Conservation (phyloP, 2,329 filamentous ascomycete genomes). For the Aspergillus melleus region DNA sequence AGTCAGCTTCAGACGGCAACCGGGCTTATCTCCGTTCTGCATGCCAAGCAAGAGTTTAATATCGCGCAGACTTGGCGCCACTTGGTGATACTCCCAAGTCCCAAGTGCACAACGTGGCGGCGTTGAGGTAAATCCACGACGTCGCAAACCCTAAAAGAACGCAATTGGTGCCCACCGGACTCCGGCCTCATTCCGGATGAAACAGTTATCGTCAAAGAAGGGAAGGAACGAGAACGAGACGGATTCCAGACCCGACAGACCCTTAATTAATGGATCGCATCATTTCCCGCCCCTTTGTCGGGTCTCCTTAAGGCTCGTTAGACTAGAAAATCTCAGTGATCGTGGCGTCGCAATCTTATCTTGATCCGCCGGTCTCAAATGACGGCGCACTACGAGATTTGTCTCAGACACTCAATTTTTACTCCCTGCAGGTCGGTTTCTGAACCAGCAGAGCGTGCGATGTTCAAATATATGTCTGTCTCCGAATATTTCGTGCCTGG, state of each 20-base stretch:
- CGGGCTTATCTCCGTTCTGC: background rate
- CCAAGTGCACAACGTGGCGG: too few relatives aligned
- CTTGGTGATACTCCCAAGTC: background rate
- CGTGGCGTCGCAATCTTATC: background rate
- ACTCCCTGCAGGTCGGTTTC: background rate
- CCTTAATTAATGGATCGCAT: background rate
- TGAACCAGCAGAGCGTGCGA: background rate
- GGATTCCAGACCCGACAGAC: background rate
- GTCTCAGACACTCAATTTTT: too few relatives aligned
- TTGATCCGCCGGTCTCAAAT: background rate
- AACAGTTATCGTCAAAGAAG: background rate
- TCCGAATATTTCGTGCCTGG: background rate
- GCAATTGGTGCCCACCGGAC: constrained; percentile 1
- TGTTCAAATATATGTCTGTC: background rate
- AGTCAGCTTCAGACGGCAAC: background rate
- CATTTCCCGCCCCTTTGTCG: too few relatives aligned
- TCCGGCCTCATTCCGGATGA: background rate
- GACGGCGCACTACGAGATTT: background rate
- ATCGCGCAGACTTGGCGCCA: background rate
- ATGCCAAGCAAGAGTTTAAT: background rate
- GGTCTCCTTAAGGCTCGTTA: background rate
- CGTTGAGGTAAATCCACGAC: too few relatives aligned
- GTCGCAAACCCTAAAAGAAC: background rate
- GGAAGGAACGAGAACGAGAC: background rate
- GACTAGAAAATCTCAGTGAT: background rate